A percentile compares a stretch with the other conserved stretches of the same genome.
These are phyloP conservation scores for Triglochin maritima DNA, from an alignment of 106 monocot genomes.

Conservation along the genomic window DNA sequence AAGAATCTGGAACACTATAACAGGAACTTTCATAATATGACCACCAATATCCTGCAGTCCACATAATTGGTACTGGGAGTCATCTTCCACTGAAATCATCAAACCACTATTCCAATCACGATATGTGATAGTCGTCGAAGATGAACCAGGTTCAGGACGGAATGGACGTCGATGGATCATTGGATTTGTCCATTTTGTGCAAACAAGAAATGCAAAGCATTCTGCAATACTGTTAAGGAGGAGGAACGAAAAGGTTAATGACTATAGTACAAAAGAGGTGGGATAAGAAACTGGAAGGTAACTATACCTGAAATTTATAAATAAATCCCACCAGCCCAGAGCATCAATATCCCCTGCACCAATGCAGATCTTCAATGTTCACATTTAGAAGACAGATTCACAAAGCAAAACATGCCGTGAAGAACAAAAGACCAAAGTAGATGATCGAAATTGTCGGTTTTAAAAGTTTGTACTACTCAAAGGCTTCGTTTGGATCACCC, in stretches of 20 bases:
- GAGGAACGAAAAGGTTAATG: background rate
- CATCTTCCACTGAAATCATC: constrained; percentile 64
- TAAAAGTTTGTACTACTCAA: too few relatives aligned
- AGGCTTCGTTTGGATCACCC: background rate
- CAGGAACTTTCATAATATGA: constrained; percentile 91
- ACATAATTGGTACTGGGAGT: constrained; percentile 54
- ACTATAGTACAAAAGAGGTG: background rate
- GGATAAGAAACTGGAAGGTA: background rate
- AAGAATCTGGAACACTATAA: constrained; percentile 69
- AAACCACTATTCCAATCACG: constrained; percentile 69
- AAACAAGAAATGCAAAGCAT: constrained; percentile 92
- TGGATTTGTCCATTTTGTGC: constrained; percentile 97
- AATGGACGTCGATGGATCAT: constrained; percentile 66
- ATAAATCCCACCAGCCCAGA: constrained; percentile 95
- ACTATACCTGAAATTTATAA: constrained; percentile 91
- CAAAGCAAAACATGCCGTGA: background rate
- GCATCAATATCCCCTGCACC: constrained; percentile 85
- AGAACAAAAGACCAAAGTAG: too few relatives aligned
- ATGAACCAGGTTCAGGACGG: constrained; percentile 65
- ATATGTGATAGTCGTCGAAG: constrained; percentile 57
- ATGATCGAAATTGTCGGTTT: too few relatives aligned
- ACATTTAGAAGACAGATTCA: background rate
- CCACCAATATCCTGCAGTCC: constrained; percentile 85
- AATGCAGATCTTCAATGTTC: background rate
- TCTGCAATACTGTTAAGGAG: constrained; percentile 62